Evolutionary conservation across 148 eudicot species (phyloP), one percentile per base, ranked within the genome.

Genomic region (Vaccinium macrocarpon): DNA sequence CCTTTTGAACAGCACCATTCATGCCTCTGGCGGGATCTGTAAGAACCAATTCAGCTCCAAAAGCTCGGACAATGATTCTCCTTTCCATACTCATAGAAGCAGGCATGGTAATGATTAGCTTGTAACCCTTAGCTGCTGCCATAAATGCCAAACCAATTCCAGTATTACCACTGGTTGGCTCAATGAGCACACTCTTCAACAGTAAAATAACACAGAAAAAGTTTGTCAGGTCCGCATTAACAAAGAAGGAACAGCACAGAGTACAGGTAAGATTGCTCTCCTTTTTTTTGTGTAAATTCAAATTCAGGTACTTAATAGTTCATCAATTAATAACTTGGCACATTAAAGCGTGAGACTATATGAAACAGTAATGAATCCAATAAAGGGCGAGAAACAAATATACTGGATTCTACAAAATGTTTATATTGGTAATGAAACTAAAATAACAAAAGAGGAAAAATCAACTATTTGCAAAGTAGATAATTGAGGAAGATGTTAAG

Each of bases 101-200:
- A 49, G 97, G 98, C 97, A 96, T 93, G 16, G 91, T 89, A 25
- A 89, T 87, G n/a, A 93, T 92, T 68, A 96, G 94, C 90, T 90
- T 95, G 87, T 96, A 96, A 57, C 97, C 97, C 87, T 89, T 95
- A 49, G 89, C 91, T 53, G 98, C 99, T 27, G 99, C 99, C 85
- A 93, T 70, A 87, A 90, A 92, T 72, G 98, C 98, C 89, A 96
- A 89, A 38, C 92, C 99, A 81, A 96, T 95, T 10, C 97, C 99
- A 23, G 99, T 95, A 84, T 95, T 96, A 64, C 99, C 99, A 84
- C 96, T 90, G 11, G 99, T 93, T 38, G 86, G 83, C 88, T 96
- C 99, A 81, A 96, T 88, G 9, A 96, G 97, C 66, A 90, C 89
- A 50, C 89, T 92, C 99, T 96, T 82, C 89, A 86, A 61, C n/a